These are phyloP conservation scores for Blastocladiella emersonii DNA, from an alignment of 371 early-diverging fungal genomes.

Conservation along the genomic window DNA sequence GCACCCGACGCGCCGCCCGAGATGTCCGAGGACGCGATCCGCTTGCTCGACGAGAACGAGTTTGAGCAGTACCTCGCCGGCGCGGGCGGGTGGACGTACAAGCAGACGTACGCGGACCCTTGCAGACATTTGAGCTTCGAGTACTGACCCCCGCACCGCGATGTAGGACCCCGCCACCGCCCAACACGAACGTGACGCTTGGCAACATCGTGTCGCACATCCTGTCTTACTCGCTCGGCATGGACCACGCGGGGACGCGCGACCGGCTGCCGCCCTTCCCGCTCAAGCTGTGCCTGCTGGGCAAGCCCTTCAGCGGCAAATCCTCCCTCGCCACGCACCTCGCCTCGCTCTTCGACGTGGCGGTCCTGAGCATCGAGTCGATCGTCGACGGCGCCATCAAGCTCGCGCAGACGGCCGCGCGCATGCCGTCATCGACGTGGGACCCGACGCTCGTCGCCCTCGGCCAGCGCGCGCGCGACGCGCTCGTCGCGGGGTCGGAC, in stretches of 20 bases:
- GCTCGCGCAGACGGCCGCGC: neutral
- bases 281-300: conserved; percentile 24
- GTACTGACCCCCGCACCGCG: neutral
- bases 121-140: neutral
- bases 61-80: conserved; percentile 28
- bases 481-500: conserved; percentile 21
- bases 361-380: conserved; percentile 19
- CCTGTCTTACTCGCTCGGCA: conserved; percentile 6
- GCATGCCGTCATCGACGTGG: neutral
- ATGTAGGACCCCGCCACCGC: too few relatives aligned
- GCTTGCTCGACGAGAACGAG: conserved; percentile 31
- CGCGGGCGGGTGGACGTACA: conserved; percentile 21
- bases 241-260: neutral
- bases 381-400: conserved; percentile 25
- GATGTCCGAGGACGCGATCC: conserved; percentile 8
- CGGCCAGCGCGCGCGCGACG: conserved; percentile 10
- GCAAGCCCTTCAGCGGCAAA: conserved; percentile 33
- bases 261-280: conserved; percentile 21
- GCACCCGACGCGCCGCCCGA: conserved; percentile 8
- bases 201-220: conserved; percentile 18
- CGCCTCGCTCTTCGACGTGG: conserved; percentile 18
- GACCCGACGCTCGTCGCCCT: neutral
- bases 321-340: conserved; percentile 20
- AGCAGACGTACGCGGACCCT: conserved; percentile 13
- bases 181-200: conserved; percentile 18